Conservation (phyloP, 805 yeast species). For the Ogataea dorogensis region DNA sequence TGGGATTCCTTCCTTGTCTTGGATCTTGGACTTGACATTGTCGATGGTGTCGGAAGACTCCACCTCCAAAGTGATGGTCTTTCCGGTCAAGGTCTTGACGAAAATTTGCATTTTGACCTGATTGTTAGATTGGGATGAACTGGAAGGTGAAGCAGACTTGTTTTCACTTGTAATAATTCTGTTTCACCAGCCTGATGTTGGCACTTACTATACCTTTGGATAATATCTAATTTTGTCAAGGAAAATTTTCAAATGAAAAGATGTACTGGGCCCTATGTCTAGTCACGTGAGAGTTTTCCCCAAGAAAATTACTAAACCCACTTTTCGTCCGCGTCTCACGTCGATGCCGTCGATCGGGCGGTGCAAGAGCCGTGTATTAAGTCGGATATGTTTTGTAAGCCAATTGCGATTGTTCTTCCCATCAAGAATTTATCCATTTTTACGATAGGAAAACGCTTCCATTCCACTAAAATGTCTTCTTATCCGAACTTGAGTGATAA, state of each 20-base stretch:
- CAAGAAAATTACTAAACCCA: background rate
- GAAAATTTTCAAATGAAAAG: slow-evolving; percentile 14
- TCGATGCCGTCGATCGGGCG: no score
- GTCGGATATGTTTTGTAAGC: no score
- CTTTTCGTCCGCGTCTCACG: slow-evolving; percentile 1
- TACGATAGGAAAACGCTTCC: background rate
- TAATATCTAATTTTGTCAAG: slow-evolving; percentile 11
- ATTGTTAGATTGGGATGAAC: slow-evolving; percentile 13
- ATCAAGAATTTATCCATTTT: no score
- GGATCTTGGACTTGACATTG: slow-evolving; percentile 92
- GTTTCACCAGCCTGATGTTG: slow-evolving; percentile 1
- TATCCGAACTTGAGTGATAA: slow-evolving; percentile 31
- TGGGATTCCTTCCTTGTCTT: slow-evolving; percentile 95
- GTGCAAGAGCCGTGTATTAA: background rate
- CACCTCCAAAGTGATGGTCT: slow-evolving; percentile 85
- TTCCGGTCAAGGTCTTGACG: slow-evolving; percentile 99
- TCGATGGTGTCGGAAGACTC: slow-evolving; percentile 95
- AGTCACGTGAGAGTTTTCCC: slow-evolving; percentile 5
- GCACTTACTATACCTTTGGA: slow-evolving; percentile 14
- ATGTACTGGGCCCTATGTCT: slow-evolving; percentile 1
- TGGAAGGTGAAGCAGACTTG: background rate
- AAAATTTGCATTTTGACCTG: slow-evolving; percentile 78
- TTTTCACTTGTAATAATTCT: background rate
- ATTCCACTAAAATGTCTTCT: slow-evolving; percentile 11
- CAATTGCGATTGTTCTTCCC: no score